Base-by-base conservation (phyloP, 2,329 filamentous ascomycete genomes). In the Paecilomyces dactylethromorphus region DNA sequence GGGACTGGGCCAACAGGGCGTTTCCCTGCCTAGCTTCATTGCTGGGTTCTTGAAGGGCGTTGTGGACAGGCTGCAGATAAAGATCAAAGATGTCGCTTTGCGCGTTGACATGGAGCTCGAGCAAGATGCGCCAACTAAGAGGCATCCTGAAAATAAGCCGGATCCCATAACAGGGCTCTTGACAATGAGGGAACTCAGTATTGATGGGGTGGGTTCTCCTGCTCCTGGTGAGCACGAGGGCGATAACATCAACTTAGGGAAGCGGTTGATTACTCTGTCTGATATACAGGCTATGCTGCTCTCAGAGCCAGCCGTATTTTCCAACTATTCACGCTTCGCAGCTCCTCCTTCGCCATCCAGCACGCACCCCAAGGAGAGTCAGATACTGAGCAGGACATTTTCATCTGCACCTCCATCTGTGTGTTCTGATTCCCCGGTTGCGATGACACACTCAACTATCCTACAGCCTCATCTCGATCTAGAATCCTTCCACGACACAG, bases 1-100 rank as follows among this genome's bases (percentile, higher is more conserved):
- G 13, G 77, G 76, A 2, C 68, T 82, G 10, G 85, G 84, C 8
- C 82, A 81, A 15, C 79, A 80, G 50, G 77, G 78, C 2, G 69
- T 84, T 12, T 82, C 81, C 4, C 70, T 87, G 15, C 85, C 85
- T 22, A 78, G 75, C n/a, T 85, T 87, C 59, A 69, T 87, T 51
- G 79, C 82, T 18, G 81, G 75, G n/a, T 84, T 85, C 57, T 68
- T 87, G 18, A 81, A 84, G 66, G 83, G 84, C 11, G 78, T 86
- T 21, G 71, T 79, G 52, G 83, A 87, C 66, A 78, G 84, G 32
- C 71, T 86, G 55, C 79, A 83, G 62, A 71, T 87, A 35, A 77
- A 74, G 21, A 72, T 86, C 39, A 78, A 74, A 53, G 75, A 84
- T 62, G 75, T 87, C 53, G 74, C 78, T 32, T 65, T 85, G 57